Evolutionary conservation across 139 green algal genomes (phyloP).

Genomic region (Volvox reticuliferus): DNA sequence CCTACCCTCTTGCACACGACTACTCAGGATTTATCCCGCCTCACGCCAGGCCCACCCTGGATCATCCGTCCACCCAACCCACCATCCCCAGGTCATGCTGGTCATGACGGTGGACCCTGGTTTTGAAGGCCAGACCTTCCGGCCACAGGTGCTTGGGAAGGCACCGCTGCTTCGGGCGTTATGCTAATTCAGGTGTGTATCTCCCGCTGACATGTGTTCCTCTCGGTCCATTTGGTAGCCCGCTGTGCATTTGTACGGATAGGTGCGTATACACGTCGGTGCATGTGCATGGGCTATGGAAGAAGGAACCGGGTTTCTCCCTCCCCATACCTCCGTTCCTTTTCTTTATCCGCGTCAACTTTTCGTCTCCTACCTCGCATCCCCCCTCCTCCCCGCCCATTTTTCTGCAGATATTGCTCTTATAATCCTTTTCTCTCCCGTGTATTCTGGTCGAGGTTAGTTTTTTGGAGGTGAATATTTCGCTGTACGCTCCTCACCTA

Average conservation of each 20-base stretch:
- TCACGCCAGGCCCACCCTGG: too few relatives aligned
- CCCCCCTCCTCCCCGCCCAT: not conserved
- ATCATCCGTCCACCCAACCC: too few relatives aligned
- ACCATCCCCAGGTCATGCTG: conserved; percentile 64
- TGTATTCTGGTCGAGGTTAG: too few relatives aligned
- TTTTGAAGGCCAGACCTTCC: conserved; percentile 93
- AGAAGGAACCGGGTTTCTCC: not conserved
- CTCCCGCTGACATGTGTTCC: not conserved
- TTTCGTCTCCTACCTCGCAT: not conserved
- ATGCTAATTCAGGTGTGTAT: conserved; percentile 81
- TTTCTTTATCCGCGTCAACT: not conserved
- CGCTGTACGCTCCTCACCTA: too few relatives aligned
- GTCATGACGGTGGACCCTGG: conserved; percentile 89
- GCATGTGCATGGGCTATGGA: not conserved
- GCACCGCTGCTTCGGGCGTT: conserved; percentile 65
- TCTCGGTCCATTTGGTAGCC: not conserved
- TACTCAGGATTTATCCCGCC: not conserved
- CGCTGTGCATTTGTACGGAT: not conserved
- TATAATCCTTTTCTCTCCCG: too few relatives aligned
- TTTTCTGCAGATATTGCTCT: too few relatives aligned
- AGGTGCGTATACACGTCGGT: not conserved
- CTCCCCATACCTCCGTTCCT: not conserved
- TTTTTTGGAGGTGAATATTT: too few relatives aligned
- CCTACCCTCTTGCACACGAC: not conserved
- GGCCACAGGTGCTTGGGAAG: conserved; percentile 74